Percentiles rank a stretch among this genome's conserved stretches.
phyloP scores from a whole-genome alignment of 2,329 filamentous ascomycete genomes.

The Alternaria alternata region DNA sequence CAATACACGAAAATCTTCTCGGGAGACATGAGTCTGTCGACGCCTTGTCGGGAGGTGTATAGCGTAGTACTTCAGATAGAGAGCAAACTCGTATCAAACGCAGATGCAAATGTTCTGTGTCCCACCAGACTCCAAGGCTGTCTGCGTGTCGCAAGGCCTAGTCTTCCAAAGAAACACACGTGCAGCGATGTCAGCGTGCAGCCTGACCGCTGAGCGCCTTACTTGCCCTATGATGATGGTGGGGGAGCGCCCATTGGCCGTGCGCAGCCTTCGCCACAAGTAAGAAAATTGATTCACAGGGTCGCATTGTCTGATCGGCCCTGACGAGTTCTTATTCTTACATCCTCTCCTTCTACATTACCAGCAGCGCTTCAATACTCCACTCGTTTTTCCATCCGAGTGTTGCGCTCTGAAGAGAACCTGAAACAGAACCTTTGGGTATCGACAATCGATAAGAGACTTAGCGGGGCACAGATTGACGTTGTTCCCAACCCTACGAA shows the following conservation, averaged over 20 bases:
- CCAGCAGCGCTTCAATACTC: constrained; percentile 12
- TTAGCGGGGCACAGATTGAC: constrained; percentile 34
- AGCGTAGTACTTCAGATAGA: neutral
- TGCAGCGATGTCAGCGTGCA: constrained; percentile 7
- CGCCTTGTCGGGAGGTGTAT: neutral
- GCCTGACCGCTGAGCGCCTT: constrained; percentile 8
- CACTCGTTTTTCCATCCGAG: constrained; percentile 23
- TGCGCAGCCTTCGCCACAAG: constrained; percentile 28
- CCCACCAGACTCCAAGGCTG: neutral
- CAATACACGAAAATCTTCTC: neutral
- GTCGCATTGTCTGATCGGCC: constrained; percentile 24
- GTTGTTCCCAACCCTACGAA: constrained; percentile 32
- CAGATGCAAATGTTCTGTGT: neutral
- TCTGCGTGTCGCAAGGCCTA: neutral
- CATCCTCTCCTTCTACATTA: constrained; percentile 10
- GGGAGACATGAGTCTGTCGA: neutral
- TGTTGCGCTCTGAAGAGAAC: constrained; percentile 18
- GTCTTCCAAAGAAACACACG: neutral
- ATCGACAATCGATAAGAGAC: constrained; percentile 26
- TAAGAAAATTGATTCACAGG: constrained; percentile 34
- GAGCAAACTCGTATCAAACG: neutral
- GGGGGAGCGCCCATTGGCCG: constrained; percentile 28
- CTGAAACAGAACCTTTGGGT: constrained; percentile 16
- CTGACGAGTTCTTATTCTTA: constrained; percentile 6
- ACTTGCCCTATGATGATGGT: constrained; percentile 32